A percentile compares a stretch with the other conserved stretches of the same genome.
Evolutionary conservation across 352 stramenopile species (phyloP).

Genomic region (Pythium sp.): DNA sequence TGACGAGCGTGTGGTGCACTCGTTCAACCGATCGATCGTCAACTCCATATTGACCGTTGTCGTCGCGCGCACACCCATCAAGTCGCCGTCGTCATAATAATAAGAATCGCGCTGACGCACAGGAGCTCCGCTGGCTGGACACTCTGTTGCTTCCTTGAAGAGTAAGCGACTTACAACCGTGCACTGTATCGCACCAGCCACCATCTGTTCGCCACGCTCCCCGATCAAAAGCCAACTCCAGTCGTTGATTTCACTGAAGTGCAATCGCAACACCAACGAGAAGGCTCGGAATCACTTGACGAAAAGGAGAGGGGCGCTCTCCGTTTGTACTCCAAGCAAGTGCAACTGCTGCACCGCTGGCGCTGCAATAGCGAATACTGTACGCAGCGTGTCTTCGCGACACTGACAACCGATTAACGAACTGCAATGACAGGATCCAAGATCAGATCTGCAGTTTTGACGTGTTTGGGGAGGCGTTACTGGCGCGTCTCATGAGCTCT

Average conservation of each 20-base stretch:
- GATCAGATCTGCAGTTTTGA: conserved; percentile 1
- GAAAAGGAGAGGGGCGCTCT: neutral
- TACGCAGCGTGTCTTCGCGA: neutral
- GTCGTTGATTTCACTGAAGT: neutral
- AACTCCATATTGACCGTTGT: neutral
- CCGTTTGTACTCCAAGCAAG: neutral
- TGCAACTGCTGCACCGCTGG: neutral
- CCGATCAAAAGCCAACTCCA: neutral
- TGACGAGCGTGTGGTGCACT: neutral
- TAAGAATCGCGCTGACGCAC: neutral
- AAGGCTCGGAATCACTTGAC: neutral
- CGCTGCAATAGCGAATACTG: neutral
- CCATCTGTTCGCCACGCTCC: conserved; percentile 1
- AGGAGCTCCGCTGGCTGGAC: neutral
- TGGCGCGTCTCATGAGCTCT: conserved; percentile 5
- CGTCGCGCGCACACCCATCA: neutral
- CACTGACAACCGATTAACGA: neutral
- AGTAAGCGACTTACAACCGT: neutral
- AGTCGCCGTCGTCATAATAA: neutral
- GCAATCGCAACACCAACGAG: neutral
- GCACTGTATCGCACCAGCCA: too few species aligned
- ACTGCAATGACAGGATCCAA: neutral
- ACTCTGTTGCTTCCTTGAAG: conserved; percentile 4
- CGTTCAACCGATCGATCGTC: too few species aligned
- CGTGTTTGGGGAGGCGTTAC: neutral